Evolutionary conservation across 2,329 filamentous ascomycete genomes (phyloP).

Genomic region (Pyrenochaeta sp.): DNA sequence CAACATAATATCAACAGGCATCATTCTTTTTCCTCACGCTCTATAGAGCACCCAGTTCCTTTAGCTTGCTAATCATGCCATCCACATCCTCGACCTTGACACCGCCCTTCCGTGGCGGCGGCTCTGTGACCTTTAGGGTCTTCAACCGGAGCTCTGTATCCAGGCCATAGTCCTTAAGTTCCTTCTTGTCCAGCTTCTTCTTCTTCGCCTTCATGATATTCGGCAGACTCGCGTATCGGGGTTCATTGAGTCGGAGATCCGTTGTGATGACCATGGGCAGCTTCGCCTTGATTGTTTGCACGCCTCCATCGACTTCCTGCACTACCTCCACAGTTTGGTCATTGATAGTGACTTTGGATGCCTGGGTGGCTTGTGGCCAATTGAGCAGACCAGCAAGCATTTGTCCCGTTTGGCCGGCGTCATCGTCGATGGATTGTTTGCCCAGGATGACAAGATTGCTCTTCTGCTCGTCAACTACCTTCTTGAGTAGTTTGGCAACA

Average conservation of each 20-base stretch:
- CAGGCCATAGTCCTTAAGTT: conserved; percentile 76
- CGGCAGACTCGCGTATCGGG: conserved; percentile 90
- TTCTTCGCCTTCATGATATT: conserved; percentile 99
- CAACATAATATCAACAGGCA: too few relatives aligned
- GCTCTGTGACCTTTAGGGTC: conserved; percentile 90
- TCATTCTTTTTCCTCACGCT: too few relatives aligned
- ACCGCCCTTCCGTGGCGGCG: conserved; percentile 85
- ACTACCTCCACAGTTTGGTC: conserved; percentile 78
- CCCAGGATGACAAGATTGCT: conserved; percentile 92
- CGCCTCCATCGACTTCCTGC: conserved; percentile 93
- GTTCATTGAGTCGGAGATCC: conserved; percentile 93
- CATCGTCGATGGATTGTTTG: conserved; percentile 98
- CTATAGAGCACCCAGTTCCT: conserved; percentile 92
- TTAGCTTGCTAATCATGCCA: conserved; percentile 90
- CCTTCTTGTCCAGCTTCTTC: conserved; percentile 97
- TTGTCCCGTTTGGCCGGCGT: conserved; percentile 94
- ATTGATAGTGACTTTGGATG: conserved; percentile 81
- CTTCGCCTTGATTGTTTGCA: conserved; percentile 85
- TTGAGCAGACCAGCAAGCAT: conserved; percentile 93
- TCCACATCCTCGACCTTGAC: conserved; percentile 98
- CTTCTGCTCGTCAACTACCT: conserved; percentile 82
- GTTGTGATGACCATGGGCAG: conserved; percentile 95
- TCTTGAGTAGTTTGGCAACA: conserved; percentile 88
- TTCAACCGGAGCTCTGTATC: conserved; percentile 80
- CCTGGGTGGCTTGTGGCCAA: conserved; percentile 96